Percentiles rank a stretch among this genome's conserved stretches.
Conservation (phyloP, 805 yeast species). For the Suhomyces tanzawaensis region DNA sequence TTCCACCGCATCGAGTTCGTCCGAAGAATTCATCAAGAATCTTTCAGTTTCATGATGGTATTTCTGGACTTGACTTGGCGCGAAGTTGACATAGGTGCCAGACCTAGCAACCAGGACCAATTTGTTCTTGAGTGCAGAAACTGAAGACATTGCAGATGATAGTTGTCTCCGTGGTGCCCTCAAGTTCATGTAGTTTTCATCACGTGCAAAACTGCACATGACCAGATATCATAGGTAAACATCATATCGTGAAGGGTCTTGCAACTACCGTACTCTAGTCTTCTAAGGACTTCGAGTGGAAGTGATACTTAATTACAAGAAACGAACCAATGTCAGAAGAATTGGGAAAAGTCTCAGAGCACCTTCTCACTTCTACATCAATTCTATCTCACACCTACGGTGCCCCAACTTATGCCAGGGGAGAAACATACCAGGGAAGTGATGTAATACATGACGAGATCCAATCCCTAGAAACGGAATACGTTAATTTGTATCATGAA, state of each 20-base stretch:
- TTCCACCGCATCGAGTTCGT: slow-evolving; percentile 44
- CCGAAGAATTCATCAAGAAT: slow-evolving; percentile 29
- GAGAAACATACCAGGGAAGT: background rate
- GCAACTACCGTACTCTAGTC: background rate
- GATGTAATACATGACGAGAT: slow-evolving; percentile 6
- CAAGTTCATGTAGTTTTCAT: background rate
- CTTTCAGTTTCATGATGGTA: slow-evolving; percentile 40
- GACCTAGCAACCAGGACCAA: slow-evolving; percentile 49
- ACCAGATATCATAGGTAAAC: background rate
- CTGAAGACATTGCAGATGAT: background rate
- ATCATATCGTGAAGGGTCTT: background rate
- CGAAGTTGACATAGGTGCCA: slow-evolving; percentile 48
- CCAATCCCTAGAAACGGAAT: slow-evolving; percentile 23
- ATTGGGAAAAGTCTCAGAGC: slow-evolving; percentile 22
- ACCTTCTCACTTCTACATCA: slow-evolving; percentile 17
- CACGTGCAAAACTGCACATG: background rate
- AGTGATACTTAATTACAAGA: too few relatives aligned
- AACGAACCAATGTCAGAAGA: slow-evolving; percentile 4
- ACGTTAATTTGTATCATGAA: slow-evolving; percentile 22
- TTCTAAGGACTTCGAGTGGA: background rate
- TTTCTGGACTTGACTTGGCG: slow-evolving; percentile 43
- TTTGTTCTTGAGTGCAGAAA: slow-evolving; percentile 35
- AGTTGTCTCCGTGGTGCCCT: background rate
- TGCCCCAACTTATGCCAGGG: slow-evolving; percentile 17
- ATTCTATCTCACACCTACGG: slow-evolving; percentile 34